Percentiles rank a stretch among this genome's conserved stretches.
These are phyloP conservation scores for Kwoniella sp. DNA, from an alignment of 768 basidiomycete genomes.

Conservation along the genomic window DNA sequence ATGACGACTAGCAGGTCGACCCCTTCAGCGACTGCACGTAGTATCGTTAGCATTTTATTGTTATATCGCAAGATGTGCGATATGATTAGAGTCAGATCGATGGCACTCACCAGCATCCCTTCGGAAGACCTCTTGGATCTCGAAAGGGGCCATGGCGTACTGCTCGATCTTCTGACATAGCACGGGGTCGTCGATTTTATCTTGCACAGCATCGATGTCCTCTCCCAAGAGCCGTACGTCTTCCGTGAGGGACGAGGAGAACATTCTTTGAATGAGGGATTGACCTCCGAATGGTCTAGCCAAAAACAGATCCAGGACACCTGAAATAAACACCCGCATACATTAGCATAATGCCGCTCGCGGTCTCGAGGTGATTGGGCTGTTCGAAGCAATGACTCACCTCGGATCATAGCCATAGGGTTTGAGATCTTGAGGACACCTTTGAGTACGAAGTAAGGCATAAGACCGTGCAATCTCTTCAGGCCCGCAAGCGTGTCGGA, in stretches of 20 bases:
- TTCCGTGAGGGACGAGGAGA: conserved; percentile 85
- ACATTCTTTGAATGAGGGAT: conserved; percentile 93
- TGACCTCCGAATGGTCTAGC: conserved; percentile 95
- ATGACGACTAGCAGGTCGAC: conserved; percentile 78
- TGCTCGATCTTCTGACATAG: conserved; percentile 84
- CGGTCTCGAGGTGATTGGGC: no score
- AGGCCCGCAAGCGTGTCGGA: conserved; percentile 83
- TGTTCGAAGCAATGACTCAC: conserved; percentile 57
- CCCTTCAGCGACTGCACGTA: conserved; percentile 63
- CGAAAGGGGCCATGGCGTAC: conserved; percentile 82
- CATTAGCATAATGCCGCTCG: not conserved
- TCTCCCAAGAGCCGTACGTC: conserved; percentile 82
- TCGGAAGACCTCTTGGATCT: conserved; percentile 82
- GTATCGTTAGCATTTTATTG: no score
- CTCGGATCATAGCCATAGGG: conserved; percentile 93
- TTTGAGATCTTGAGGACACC: conserved; percentile 89
- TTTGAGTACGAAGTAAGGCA: conserved; percentile 98
- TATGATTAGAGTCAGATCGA: not conserved
- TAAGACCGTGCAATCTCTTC: conserved; percentile 90
- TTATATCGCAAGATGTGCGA: no score
- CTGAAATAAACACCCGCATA: conserved; percentile 53
- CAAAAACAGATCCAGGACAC: conserved; percentile 87
- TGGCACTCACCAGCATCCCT: conserved; percentile 71
- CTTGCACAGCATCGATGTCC: conserved; percentile 82
- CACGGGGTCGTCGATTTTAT: conserved; percentile 83